Evolutionary conservation across 2,329 filamentous ascomycete species (phyloP), one percentile per base, ranked within the genome.

Genomic region (Calonectria leucothoes): DNA sequence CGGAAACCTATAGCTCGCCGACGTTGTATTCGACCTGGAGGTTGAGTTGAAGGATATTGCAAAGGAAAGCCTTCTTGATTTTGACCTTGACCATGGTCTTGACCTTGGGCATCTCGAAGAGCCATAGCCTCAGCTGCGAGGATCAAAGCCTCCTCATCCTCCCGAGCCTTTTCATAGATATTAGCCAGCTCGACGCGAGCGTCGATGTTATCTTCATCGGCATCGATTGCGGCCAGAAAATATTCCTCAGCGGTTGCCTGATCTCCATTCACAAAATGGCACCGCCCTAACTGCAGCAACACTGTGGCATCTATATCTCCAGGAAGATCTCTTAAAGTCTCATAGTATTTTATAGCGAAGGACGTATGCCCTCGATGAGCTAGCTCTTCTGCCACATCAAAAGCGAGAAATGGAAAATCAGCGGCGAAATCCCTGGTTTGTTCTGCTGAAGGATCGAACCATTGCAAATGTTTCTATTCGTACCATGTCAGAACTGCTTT

Each of bases 111-210:
- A 71, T 89, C 89, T 74, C 90, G 90, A 27, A 95, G 86, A 37
- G 91, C 88, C 77, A 96, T 90, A 11, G 94, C 92, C 82, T 97
- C 93, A 39, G 93, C 93, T 63, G 94, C 91, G 65, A 95, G 90
- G 72, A 94, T 92, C 72, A 95, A 91, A 1, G 95, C 95, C 79
- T 95, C 92, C 79, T 95, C 93, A 27, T 90, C 92, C 84, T 93
- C 91, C 75, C 92, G 92, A 55, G 90, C 90, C 75, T 89, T 91
- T 82, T 97, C 95, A 80, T 97, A 98, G 83, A 98, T 91, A 79
- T 94, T 95, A 15, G 95, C 95, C 12, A 98, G 88, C 78, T 95
- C 91, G 35, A 94, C 91, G 48, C 95, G 93, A 48, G 95, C 94
- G 74, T 95, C 93, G 61, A 96, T 92, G 71, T 93, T 92, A 49